These are phyloP conservation scores for Raphanus hybrid DNA, from an alignment of 441 rosid genomes.

Conservation along the genomic window DNA sequence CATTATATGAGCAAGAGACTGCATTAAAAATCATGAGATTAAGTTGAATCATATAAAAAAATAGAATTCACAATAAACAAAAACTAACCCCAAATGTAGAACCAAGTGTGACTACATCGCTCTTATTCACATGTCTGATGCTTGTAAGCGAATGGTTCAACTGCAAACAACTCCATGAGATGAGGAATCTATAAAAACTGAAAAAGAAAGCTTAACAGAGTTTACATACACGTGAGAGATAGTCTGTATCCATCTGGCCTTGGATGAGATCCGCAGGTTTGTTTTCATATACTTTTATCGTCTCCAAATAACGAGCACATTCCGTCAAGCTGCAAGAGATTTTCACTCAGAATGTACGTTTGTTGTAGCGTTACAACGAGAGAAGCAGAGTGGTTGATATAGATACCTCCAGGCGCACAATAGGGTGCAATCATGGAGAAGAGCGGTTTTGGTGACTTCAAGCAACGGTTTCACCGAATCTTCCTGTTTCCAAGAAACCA, in stretches of 20 bases:
- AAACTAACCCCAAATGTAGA: slow-evolving; percentile 87
- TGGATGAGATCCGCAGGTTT: slow-evolving; percentile 96
- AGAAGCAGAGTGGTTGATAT: slow-evolving; percentile 24
- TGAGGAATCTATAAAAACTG: too few species aligned
- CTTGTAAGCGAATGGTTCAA: slow-evolving; percentile 83
- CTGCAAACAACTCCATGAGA: slow-evolving; percentile 56
- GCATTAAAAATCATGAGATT: slow-evolving; percentile 29
- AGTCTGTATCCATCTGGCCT: slow-evolving; percentile 94
- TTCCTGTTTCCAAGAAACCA: slow-evolving; percentile 58
- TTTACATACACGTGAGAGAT: slow-evolving; percentile 72
- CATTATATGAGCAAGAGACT: slow-evolving; percentile 91
- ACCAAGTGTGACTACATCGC: slow-evolving; percentile 95
- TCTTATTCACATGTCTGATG: slow-evolving; percentile 88
- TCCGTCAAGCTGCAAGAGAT: slow-evolving; percentile 75
- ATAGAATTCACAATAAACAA: not conserved
- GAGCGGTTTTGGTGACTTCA: slow-evolving; percentile 86
- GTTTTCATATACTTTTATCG: slow-evolving; percentile 91
- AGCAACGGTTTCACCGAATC: slow-evolving; percentile 88
- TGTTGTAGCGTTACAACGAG: slow-evolving; percentile 11
- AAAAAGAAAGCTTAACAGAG: slow-evolving; percentile 19
- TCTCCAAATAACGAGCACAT: slow-evolving; percentile 97
- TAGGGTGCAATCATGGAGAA: slow-evolving; percentile 93
- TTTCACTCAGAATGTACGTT: slow-evolving; percentile 19
- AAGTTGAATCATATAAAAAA: slow-evolving; percentile 3
- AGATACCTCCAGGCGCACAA: slow-evolving; percentile 89